Base-by-base conservation (phyloP, 495 filamentous ascomycete species). In the Aspergillus campestris region DNA sequence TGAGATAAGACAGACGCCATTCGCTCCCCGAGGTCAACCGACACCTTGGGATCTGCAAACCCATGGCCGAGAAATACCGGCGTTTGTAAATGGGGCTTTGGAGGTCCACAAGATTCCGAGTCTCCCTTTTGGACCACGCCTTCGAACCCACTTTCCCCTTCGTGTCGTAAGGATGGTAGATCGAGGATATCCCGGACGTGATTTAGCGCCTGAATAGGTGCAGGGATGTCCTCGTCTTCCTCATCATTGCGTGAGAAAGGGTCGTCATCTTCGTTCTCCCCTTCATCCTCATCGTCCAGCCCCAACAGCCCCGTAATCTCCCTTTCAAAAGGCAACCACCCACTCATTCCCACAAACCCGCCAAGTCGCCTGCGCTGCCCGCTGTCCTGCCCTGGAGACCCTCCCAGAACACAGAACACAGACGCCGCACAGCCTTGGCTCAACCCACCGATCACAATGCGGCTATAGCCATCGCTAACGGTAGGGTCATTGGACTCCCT, bases 391-490 rank as follows among this genome's bases (percentile, higher is more conserved):
- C 59, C 50, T 1, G 55, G 56, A 11, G 66, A 60, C 59, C 70
- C 73, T 10, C 55, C 62, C 10, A 80, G 48, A 7, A 77, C 52
- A 6, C 58, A 52, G 34, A 70, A 58, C 11, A 76, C 51, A 5
- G 63, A 56, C 5, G 67, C 69, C 5, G 79, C 79, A 49, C 71
- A 79, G 2, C 78, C 78, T 46, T 80, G 78, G 43, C 78, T 78
- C 31, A 80, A 45, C 0, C 77, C 76, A 33, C 71, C 72, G 6
- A 81, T 46, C 0, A 78, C 65, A 2, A 80, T 52, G 46, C 70
- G 73, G 42, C 50, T 31, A 43, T 59, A 45, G 9, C 45, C 49
- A 24, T 40, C 53, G 8, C 50, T 44, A 30, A n/a, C 24, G 3
- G 18, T 7, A 11, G 34, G 31, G 44, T 38, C 28, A 34, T 29